Percentiles rank a stretch among this genome's conserved stretches.
These are phyloP conservation scores for Fusarium aywerte DNA, from an alignment of 2,329 filamentous ascomycete genomes.

Conservation along the genomic window DNA sequence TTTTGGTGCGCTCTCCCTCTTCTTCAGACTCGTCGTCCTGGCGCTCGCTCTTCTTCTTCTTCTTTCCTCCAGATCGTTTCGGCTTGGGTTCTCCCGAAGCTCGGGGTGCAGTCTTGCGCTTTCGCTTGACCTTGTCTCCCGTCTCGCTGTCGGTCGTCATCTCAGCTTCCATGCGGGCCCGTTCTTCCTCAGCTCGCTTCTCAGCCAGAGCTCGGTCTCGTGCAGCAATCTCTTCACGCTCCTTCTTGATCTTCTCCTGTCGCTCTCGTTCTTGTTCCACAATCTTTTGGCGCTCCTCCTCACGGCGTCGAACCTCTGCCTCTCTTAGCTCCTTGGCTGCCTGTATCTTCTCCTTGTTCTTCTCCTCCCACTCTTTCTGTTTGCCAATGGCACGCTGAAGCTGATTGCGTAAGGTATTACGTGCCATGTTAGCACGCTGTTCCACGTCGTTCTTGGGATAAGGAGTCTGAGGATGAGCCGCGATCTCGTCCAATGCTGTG, in stretches of 20 bases:
- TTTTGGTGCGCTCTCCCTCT: slow-evolving; percentile 64
- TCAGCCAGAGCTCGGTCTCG: slow-evolving; percentile 78
- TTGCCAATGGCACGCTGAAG: slow-evolving; percentile 84
- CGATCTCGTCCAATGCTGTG: slow-evolving; percentile 72
- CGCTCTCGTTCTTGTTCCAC: slow-evolving; percentile 77
- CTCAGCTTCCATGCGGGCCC: slow-evolving; percentile 69
- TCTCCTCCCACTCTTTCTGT: slow-evolving; percentile 91
- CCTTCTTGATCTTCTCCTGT: slow-evolving; percentile 84
- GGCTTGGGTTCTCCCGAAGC: slow-evolving; percentile 56
- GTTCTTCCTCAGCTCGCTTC: slow-evolving; percentile 59
- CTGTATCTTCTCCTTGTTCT: slow-evolving; percentile 87
- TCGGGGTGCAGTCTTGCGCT: slow-evolving; percentile 67
- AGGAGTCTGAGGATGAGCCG: slow-evolving; percentile 73
- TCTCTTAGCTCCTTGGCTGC: slow-evolving; percentile 84
- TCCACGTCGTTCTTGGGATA: slow-evolving; percentile 93
- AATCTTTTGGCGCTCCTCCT: slow-evolving; percentile 76
- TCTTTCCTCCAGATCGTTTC: slow-evolving; percentile 61
- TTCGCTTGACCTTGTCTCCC: slow-evolving; percentile 82
- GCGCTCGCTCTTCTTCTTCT: slow-evolving; percentile 54
- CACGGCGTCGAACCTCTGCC: slow-evolving; percentile 79
- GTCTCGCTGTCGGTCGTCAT: slow-evolving; percentile 85
- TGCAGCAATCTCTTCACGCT: slow-evolving; percentile 83
- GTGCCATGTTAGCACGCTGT: slow-evolving; percentile 95
- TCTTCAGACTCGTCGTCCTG: slow-evolving; percentile 59
- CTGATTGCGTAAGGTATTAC: slow-evolving; percentile 93